Conservation (phyloP, 495 filamentous ascomycete species). For the Platismatia glauca region DNA sequence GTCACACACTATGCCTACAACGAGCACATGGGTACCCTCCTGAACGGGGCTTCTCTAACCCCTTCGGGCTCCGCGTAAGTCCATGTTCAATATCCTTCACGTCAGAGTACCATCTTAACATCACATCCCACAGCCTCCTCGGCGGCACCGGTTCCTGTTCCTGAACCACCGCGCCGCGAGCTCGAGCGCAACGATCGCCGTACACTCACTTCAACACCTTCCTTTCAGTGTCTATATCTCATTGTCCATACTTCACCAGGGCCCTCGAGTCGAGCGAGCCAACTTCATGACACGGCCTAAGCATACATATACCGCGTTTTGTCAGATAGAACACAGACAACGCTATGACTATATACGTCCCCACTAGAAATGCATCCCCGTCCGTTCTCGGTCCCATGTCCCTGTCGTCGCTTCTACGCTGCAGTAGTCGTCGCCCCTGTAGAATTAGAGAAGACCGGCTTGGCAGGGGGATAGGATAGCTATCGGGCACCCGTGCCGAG, state of each 20-base stretch:
- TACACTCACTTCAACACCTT: background rate
- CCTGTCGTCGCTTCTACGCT: background rate
- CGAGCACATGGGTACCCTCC: background rate
- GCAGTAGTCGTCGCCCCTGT: background rate
- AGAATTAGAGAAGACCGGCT: background rate
- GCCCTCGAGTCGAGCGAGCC: background rate
- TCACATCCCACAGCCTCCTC: background rate
- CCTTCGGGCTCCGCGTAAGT: background rate
- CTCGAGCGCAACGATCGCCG: background rate
- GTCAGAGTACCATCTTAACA: background rate
- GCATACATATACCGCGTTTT: background rate
- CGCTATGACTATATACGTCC: background rate
- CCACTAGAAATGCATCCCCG: too few species aligned
- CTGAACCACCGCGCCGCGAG: background rate
- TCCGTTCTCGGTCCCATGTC: background rate
- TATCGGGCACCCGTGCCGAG: background rate
- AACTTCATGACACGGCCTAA: background rate
- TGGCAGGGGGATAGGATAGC: background rate
- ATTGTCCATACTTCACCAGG: too few species aligned
- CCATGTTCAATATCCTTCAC: background rate
- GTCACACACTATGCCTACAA: constrained; percentile 1
- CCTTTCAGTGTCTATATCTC: background rate
- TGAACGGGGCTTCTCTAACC: background rate
- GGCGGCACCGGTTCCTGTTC: background rate
- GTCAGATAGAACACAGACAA: background rate